Evolutionary conservation across 805 yeast genomes (phyloP), one percentile per base, ranked within the genome.

Genomic region (Brettanomyces nanus): DNA sequence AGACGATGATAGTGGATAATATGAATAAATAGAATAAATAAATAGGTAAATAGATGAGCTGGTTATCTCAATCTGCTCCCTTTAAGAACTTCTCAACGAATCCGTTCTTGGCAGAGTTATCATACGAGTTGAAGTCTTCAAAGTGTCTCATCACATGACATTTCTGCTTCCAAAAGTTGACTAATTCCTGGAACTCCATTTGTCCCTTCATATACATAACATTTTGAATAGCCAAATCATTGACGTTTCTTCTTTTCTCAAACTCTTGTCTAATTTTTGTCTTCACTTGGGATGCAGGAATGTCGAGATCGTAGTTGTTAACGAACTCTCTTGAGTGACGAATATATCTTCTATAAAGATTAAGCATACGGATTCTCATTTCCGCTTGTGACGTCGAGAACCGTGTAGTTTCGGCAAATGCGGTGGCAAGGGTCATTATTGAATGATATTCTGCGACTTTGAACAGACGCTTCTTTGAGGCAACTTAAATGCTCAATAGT

Each of bases 111-210:
- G 68, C 70, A 44, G 75, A 72, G 31, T 66, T 67, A 45, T 68
- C 69, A 47, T 81, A 73, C 25, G 65, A 66, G 31, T 71, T 71
- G 57, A 73, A 80, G 49, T 77, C 78, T 48, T 79, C 84, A 50
- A 85, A 85, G 66, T 80, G 85, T 62, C 80, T 76, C 77, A 82
- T 68, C 32, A 85, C 85, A 60, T 85, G 94, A 46, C 89, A 75
- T 56, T 75, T 77, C 68, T 85, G 95, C 60, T 85, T 85, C 95
- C 95, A 85, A 67, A 85, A 85, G 63, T 85, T 85, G 52, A 80
- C 71, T 53, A 84, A 70, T 56, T 85, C 95, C 64, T 85, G 95
- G 62, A 77, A 85, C 59, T 85, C 95, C 92, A 83, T 83, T 53
- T 83, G 87, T 5, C 90, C 95, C 65, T 84, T 82, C 65, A 83